Percentiles rank a stretch among this genome's conserved stretches.
These are phyloP conservation scores for Talaromyces sp. DNA, from an alignment of 2,329 filamentous ascomycete genomes.

Conservation along the genomic window DNA sequence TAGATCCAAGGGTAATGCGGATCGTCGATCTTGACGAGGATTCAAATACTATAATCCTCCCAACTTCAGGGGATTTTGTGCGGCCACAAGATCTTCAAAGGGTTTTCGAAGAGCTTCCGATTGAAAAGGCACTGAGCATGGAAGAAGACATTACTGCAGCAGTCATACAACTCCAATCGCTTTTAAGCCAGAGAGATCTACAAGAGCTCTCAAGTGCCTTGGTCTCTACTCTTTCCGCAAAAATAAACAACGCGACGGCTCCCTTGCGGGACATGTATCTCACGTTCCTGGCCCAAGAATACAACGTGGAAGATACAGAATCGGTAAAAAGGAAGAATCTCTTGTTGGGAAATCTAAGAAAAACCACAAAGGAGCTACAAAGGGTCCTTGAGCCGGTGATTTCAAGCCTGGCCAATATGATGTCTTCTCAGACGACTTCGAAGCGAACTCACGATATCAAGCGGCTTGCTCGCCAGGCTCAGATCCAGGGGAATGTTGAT, in stretches of 20 bases:
- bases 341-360: constrained; percentile 11
- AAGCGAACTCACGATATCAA: constrained; percentile 29
- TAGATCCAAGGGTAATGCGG: neutral
- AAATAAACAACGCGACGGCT: neutral
- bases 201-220: neutral
- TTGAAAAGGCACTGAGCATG: neutral
- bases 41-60: neutral
- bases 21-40: neutral
- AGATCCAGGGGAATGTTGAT: constrained; percentile 27
- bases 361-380: constrained; percentile 13
- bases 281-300: neutral
- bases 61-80: neutral
- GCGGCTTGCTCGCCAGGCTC: constrained; percentile 25
- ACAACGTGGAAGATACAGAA: neutral
- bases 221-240: neutral
- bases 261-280: neutral
- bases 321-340: neutral
- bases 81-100: neutral
- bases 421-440: constrained; percentile 28
- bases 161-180: neutral
- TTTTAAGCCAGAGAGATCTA: neutral
- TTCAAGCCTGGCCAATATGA: constrained; percentile 24
- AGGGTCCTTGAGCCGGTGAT: constrained; percentile 7
- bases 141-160: neutral
- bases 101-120: neutral